These are phyloP conservation scores for Brasilioporus rufonigricans DNA, from an alignment of 768 basidiomycete genomes.

Conservation along the genomic window DNA sequence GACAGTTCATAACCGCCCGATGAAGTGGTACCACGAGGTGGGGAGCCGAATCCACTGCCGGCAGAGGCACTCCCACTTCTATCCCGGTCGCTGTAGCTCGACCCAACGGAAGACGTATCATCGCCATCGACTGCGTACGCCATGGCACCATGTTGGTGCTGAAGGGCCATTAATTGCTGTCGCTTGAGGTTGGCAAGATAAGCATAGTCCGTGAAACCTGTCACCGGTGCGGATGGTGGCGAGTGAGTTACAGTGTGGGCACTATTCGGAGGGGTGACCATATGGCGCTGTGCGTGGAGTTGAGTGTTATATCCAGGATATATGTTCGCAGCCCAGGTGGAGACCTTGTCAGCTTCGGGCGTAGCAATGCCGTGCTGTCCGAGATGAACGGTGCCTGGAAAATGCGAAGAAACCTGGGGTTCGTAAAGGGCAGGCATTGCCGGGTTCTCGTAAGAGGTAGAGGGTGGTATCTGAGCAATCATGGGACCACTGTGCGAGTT, in stretches of 20 bases:
- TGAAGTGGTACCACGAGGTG: slow-evolving; percentile 27
- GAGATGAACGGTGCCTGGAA: slow-evolving; percentile 16
- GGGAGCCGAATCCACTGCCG: slow-evolving; percentile 32
- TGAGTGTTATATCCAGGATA: slow-evolving; percentile 27
- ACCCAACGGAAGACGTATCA: slow-evolving; percentile 38
- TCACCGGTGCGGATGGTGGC: slow-evolving; percentile 8
- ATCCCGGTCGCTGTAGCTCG: slow-evolving; percentile 31
- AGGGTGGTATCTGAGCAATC: slow-evolving; percentile 43
- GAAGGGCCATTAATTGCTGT: slow-evolving; percentile 33
- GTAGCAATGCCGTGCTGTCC: slow-evolving; percentile 19
- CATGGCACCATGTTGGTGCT: slow-evolving; percentile 28
- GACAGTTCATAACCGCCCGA: slow-evolving; percentile 37
- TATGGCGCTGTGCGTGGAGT: slow-evolving; percentile 33
- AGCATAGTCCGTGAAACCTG: slow-evolving; percentile 20
- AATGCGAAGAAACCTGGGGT: slow-evolving; percentile 35
- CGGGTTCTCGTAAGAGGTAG: slow-evolving; percentile 53
- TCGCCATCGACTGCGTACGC: slow-evolving; percentile 36
- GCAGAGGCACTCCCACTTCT: slow-evolving; percentile 39
- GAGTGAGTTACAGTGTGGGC: slow-evolving; percentile 34
- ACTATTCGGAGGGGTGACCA: slow-evolving; percentile 43
- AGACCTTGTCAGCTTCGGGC: slow-evolving; percentile 27
- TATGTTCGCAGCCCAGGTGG: slow-evolving; percentile 32
- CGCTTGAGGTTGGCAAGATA: slow-evolving; percentile 25
- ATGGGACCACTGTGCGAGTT: slow-evolving; percentile 37
- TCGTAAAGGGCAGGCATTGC: slow-evolving; percentile 46